These are phyloP conservation scores for Leptodontidium sp. DNA, from an alignment of 2,329 filamentous ascomycete genomes.

Conservation along the genomic window DNA sequence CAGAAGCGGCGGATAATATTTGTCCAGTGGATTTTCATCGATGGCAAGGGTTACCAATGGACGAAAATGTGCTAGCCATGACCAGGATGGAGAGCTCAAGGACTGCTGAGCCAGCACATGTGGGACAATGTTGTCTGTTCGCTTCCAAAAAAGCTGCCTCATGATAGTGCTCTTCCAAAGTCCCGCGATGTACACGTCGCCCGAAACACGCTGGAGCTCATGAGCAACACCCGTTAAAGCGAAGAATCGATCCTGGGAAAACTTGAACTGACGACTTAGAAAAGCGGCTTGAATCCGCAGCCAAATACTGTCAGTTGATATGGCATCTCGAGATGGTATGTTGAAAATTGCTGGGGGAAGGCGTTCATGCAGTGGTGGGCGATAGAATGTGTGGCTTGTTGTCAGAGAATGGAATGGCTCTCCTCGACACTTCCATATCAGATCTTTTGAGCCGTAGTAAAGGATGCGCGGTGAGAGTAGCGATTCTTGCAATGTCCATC, in stretches of 20 bases:
- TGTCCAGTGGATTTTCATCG: neutral
- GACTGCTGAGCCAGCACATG: neutral
- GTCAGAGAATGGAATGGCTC: conserved; percentile 5
- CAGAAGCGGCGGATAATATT: neutral
- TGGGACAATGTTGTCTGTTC: conserved; percentile 1
- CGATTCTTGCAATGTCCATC: conserved; percentile 19
- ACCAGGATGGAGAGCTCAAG: conserved; percentile 12
- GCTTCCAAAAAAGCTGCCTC: conserved; percentile 8
- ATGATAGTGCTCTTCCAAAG: conserved; percentile 18
- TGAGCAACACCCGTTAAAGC: conserved; percentile 5
- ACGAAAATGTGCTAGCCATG: conserved; percentile 18
- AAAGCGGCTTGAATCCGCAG: conserved; percentile 11
- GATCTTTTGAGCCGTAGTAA: conserved; percentile 7
- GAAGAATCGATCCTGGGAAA: conserved; percentile 2
- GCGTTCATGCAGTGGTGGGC: conserved; percentile 10
- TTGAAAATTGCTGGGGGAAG: conserved; percentile 5
- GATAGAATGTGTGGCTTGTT: conserved; percentile 5
- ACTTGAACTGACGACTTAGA: neutral
- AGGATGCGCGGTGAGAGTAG: conserved; percentile 16
- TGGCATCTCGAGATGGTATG: neutral
- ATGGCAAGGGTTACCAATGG: conserved; percentile 1
- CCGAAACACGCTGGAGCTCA: conserved; percentile 14
- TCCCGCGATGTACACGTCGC: conserved; percentile 15
- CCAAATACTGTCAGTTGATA: conserved; percentile 12
- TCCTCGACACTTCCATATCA: conserved; percentile 13